Evolutionary conservation across 2,329 filamentous ascomycete species (phyloP), one percentile per base, ranked within the genome.

Genomic region (Penicillium palitans): DNA sequence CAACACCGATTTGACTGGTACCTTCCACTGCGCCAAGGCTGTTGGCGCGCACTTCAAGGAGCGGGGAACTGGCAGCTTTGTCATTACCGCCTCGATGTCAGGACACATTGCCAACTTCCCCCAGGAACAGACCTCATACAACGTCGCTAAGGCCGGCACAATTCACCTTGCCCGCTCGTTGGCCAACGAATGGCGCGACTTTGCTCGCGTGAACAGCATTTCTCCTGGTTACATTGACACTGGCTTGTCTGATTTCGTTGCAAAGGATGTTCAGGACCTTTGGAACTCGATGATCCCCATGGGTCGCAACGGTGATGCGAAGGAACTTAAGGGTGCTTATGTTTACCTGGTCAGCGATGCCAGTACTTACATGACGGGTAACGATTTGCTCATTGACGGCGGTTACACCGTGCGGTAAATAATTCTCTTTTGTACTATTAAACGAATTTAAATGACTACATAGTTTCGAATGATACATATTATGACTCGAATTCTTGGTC

Each of bases 1-100:
- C 75, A 84, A 89, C 68, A 88, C 93, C 70, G 96, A 97, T 76
- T 82, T 96, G 66, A 95, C 87, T n/a, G 93, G 92, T 13, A 87
- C 84, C 29, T 90, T 91, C 77, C 86, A 93, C 83, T 96, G 91
- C 62, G 91, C 91, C 27, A 90, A 93, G 79, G 91, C 91, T 21
- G 90, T 91, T n/a, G 93, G 92, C 35, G 83, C 87, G 55, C 89
- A 95, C 77, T 88, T 88, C 82, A 86, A 86, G 76, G 78, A 87
- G 76, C 82, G 83, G 61, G 84, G 84, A 66, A 86, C 79, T 12
- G 87, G 87, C 50, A 84, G 81, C 61, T 83, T 89, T 72, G 80
- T 89, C 75, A 85, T 88, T 73, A 89, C 87, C 40, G 81, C 86
- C n/a, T 84, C 81, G 66, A 89, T 83, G 80, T 80, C 77, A 6